A percentile compares a stretch with the other conserved stretches of the same genome.
These are phyloP conservation scores for Aspergillus piperis DNA, from an alignment of 2,329 filamentous ascomycete species.

Conservation along the genomic window DNA sequence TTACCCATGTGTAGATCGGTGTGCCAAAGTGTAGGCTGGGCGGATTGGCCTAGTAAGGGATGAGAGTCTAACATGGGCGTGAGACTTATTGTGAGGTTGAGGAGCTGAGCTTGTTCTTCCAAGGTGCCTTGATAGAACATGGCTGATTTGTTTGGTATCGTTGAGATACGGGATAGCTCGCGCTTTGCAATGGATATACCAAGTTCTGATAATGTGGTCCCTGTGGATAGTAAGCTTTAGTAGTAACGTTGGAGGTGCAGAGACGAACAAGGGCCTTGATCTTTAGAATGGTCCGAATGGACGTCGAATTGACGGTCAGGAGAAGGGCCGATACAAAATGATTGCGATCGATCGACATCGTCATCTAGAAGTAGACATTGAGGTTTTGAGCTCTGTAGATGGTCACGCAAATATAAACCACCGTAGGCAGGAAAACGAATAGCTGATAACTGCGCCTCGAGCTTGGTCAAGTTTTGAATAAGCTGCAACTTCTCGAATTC, in stretches of 20 bases:
- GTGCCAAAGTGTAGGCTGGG: slow-evolving; percentile 27
- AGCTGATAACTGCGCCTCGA: slow-evolving; percentile 25
- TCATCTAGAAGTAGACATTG: slow-evolving; percentile 1
- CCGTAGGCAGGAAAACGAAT: slow-evolving; percentile 28
- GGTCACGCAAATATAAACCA: slow-evolving; percentile 24
- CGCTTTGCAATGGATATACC: slow-evolving; percentile 21
- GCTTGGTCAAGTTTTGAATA: slow-evolving; percentile 24
- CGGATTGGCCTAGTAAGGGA: slow-evolving; percentile 8
- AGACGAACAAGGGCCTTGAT: slow-evolving; percentile 17
- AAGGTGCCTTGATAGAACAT: slow-evolving; percentile 14
- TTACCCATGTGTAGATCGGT: slow-evolving; percentile 30
- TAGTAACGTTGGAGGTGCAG: not conserved
- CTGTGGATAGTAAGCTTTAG: slow-evolving; percentile 15
- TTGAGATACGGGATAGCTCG: slow-evolving; percentile 19
- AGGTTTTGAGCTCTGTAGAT: slow-evolving; percentile 2
- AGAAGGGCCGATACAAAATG: slow-evolving; percentile 24
- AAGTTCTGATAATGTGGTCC: slow-evolving; percentile 18
- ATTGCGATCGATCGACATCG: slow-evolving; percentile 16
- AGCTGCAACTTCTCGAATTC: slow-evolving; percentile 23
- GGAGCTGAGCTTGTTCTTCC: slow-evolving; percentile 16
- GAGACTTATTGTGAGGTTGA: slow-evolving; percentile 13
- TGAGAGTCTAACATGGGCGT: slow-evolving; percentile 22
- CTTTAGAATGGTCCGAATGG: no score
- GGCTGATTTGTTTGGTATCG: not conserved
- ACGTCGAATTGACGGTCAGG: slow-evolving; percentile 11